phyloP scores from a whole-genome alignment of 208 protist genomes.

The Crithidia acanthocephali region DNA sequence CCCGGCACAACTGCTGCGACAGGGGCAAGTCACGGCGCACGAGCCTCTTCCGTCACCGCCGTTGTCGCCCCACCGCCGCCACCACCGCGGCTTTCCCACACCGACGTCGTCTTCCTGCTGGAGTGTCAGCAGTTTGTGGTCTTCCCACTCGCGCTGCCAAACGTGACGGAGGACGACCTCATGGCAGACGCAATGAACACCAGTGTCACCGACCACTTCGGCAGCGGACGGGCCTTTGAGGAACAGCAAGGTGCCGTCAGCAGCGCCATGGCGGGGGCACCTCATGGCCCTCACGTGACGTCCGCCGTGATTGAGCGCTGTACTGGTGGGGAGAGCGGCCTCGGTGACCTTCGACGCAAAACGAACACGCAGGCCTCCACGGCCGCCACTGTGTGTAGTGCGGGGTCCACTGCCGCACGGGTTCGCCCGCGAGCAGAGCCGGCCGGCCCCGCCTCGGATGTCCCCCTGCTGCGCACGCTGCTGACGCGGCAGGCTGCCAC shows the following conservation, averaged over 20 bases:
- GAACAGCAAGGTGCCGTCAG: neutral
- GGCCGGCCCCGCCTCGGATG: neutral
- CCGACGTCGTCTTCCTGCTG: conserved; percentile 46
- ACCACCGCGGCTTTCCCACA: conserved; percentile 40
- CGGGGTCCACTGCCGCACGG: neutral
- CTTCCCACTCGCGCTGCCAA: conserved; percentile 45
- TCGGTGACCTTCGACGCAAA: neutral
- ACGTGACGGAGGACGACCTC: conserved; percentile 1
- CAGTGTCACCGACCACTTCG: neutral
- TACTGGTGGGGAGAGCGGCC: conserved; percentile 16
- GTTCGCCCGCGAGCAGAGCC: neutral
- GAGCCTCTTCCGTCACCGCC: neutral
- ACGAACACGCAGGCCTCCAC: neutral
- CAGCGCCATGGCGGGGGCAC: neutral
- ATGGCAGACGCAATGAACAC: neutral
- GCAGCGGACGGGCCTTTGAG: neutral
- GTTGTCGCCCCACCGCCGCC: neutral
- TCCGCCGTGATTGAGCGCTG: conserved; percentile 26
- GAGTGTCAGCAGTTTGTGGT: conserved; percentile 51
- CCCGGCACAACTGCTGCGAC: neutral
- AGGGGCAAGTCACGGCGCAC: too few species aligned
- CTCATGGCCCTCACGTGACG: neutral
- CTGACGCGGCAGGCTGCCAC: conserved; percentile 36
- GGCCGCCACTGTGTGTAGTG: neutral
- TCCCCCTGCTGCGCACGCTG: conserved; percentile 33